Evolutionary conservation across 441 rosid genomes (phyloP).

Genomic region (Populus tomentosa): DNA sequence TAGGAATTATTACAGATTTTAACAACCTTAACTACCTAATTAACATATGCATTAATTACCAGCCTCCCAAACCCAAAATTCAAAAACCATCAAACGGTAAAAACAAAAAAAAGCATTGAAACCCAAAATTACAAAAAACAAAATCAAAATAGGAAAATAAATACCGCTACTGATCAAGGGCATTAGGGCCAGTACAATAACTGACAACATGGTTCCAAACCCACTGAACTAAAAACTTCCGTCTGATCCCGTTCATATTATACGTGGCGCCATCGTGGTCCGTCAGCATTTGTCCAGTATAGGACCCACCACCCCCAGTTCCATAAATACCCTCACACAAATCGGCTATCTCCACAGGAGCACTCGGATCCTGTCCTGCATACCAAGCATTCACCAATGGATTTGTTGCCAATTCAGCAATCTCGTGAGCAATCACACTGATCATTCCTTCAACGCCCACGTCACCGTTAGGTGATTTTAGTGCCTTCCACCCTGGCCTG

Average conservation of each 20-base stretch:
- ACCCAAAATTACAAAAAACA: background rate
- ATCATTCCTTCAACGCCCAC: conserved; percentile 91
- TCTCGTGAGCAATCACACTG: conserved; percentile 89
- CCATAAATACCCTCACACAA: conserved; percentile 96
- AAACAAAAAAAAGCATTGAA: background rate
- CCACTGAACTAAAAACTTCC: conserved; percentile 94
- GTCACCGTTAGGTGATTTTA: conserved; percentile 82
- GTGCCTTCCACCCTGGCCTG: conserved; percentile 61
- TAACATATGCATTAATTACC: conserved; percentile 12
- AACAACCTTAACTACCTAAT: conserved; percentile 35
- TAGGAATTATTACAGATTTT: conserved; percentile 23
- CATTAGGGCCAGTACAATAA: conserved; percentile 96
- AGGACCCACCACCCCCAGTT: too few species aligned
- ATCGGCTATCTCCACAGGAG: conserved; percentile 92
- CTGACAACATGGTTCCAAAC: conserved; percentile 74
- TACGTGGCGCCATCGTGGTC: conserved; percentile 77
- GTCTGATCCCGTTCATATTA: conserved; percentile 79
- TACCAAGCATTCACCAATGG: conserved; percentile 97
- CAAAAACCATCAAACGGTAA: background rate
- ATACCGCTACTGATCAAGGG: conserved; percentile 61
- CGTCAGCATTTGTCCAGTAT: conserved; percentile 78
- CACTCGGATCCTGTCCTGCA: conserved; percentile 84
- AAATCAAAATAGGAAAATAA: background rate
- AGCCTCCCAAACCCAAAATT: background rate
- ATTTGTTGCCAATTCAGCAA: conserved; percentile 90